Conservation (phyloP, 495 filamentous ascomycete genomes). For the Hypoxylon rickii region DNA sequence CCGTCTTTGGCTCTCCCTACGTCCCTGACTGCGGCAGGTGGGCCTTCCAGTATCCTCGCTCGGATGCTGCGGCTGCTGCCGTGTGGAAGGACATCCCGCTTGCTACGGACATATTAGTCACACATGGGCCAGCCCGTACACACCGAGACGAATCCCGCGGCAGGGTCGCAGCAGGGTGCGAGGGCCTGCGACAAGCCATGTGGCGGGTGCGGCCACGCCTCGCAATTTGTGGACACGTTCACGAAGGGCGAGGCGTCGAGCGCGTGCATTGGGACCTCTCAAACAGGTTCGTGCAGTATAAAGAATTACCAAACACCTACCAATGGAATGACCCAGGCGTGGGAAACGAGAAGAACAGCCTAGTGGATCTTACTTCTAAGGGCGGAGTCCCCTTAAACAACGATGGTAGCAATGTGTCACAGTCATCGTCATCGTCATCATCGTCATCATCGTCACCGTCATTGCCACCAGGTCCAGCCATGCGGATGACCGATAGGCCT, state of each 20-base stretch:
- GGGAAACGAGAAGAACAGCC: slow-evolving; percentile 46
- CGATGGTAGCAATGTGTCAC: slow-evolving; percentile 27
- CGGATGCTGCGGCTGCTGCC: slow-evolving; percentile 41
- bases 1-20: slow-evolving; percentile 77
- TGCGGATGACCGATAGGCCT: neutral
- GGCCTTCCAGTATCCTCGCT: slow-evolving; percentile 70
- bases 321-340: slow-evolving; percentile 48
- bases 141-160: slow-evolving; percentile 73
- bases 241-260: slow-evolving; percentile 65
- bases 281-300: slow-evolving; percentile 28
- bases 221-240: slow-evolving; percentile 90
- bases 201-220: slow-evolving; percentile 79
- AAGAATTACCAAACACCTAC: slow-evolving; percentile 33
- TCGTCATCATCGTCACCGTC: neutral
- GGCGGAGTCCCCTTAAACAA: slow-evolving; percentile 43
- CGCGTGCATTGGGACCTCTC: slow-evolving; percentile 60
- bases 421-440: neutral
- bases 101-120: slow-evolving; percentile 80
- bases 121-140: slow-evolving; percentile 75
- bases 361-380: slow-evolving; percentile 48
- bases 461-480: neutral
- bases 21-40: slow-evolving; percentile 65
- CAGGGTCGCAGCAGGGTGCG: slow-evolving; percentile 61
- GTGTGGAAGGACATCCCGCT: slow-evolving; percentile 67
- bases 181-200: slow-evolving; percentile 67